Evolutionary conservation across 129 eudicot genomes (phyloP).

Genomic region (Lonicera japonica): DNA sequence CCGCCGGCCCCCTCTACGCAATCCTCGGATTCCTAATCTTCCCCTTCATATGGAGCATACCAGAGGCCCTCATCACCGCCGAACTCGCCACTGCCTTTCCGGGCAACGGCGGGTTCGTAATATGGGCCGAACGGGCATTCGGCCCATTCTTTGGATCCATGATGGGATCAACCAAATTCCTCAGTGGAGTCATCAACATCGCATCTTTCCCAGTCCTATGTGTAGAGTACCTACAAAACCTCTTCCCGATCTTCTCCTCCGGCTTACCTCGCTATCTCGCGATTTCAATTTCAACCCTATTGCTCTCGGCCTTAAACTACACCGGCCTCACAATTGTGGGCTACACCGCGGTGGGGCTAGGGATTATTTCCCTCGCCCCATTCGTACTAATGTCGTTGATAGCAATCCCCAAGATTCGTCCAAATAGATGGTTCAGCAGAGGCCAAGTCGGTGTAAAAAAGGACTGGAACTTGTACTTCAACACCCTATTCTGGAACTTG

Average conservation of each 20-base stretch:
- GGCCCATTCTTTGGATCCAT: slow-evolving; percentile 47
- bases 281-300: slow-evolving; percentile 9
- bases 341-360: slow-evolving; percentile 24
- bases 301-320: slow-evolving; percentile 29
- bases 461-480: slow-evolving; percentile 44
- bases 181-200: slow-evolving; percentile 32
- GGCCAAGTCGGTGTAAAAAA: slow-evolving; percentile 43
- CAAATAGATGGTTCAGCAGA: slow-evolving; percentile 37
- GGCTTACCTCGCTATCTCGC: slow-evolving; percentile 31
- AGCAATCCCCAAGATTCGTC: slow-evolving; percentile 35
- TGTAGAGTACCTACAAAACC: slow-evolving; percentile 20
- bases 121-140: slow-evolving; percentile 38
- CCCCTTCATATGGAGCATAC: slow-evolving; percentile 53
- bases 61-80: slow-evolving; percentile 55
- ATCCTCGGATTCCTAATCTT: slow-evolving; percentile 47
- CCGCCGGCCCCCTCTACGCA: slow-evolving; percentile 33
- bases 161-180: slow-evolving; percentile 36
- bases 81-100: slow-evolving; percentile 51
- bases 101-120: slow-evolving; percentile 47
- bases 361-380: slow-evolving; percentile 30
- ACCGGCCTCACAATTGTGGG: slow-evolving; percentile 42
- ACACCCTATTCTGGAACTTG: slow-evolving; percentile 47
- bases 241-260: slow-evolving; percentile 30
- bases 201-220: slow-evolving; percentile 41
- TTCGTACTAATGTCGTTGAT: slow-evolving; percentile 26